Base-by-base conservation (phyloP, 139 green algal genomes). In the Auxenochlorella protothecoides region DNA sequence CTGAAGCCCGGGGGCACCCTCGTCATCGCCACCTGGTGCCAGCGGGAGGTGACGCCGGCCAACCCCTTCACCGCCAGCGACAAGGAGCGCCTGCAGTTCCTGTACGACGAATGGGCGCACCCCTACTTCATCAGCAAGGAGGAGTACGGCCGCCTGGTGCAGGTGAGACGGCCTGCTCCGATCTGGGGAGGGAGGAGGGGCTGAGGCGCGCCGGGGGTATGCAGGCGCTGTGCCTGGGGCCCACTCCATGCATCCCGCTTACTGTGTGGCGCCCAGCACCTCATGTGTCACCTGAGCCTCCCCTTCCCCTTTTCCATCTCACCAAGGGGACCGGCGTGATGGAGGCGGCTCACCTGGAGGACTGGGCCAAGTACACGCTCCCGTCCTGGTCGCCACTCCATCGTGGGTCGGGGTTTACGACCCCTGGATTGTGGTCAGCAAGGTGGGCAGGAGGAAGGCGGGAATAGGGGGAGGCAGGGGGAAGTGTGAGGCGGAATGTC, bases 31-130 rank as follows among this genome's bases (percentile, higher is more conserved):
- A 94, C 87, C 13, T 97, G 92, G 92, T 98, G 93, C 81, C 93
- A 98, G 80, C 80, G 94, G 0, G 88, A 97, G 73, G 89, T 89
- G 78, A 80, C 73, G 7, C 68, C 76, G 5, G 59, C 73, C 2
- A 79, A 51, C 2, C 83, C 85, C 2, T 87, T 96, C 73, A 92
- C 79, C 16, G 53, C 80, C 15, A 55, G 86, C 16, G 92, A 97
- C 9, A 89, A 86, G 74, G 73, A 78, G 13, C 76, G 90, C 52
- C 84, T 97, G 61, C 76, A 92, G 71, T 97, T 97, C 78, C 77
- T 97, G 76, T 97, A 97, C 67, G 89, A 96, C 51, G 92, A 97
- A 81, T 96, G 90, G 91, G 92, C 92, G 16, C 92, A 97, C 80
- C 92, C 92, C 59, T 96, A 89, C 87, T 97, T 97, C 85, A 89